phyloP scores from a whole-genome alignment of 345 rosid species.

The Salix udensis region DNA sequence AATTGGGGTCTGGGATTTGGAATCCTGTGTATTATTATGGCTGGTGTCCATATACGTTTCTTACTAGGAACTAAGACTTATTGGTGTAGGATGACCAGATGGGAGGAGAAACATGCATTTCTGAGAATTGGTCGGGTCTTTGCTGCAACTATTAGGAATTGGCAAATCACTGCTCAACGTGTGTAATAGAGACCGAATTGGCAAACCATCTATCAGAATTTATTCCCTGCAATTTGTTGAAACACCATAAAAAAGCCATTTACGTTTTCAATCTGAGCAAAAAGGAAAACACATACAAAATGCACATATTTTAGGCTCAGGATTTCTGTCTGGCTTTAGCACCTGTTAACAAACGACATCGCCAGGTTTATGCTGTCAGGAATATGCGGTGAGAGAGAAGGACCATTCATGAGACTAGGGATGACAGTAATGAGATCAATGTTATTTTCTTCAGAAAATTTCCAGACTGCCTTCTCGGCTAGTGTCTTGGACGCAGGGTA shows the following conservation, averaged over 20 bases:
- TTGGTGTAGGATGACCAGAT: conserved; percentile 2
- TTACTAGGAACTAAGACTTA: conserved; percentile 22
- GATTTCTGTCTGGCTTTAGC: not conserved
- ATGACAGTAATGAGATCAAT: conserved; percentile 69
- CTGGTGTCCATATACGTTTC: conserved; percentile 5
- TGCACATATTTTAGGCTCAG: not conserved
- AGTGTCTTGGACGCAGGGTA: conserved; percentile 66
- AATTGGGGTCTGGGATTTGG: conserved; percentile 28
- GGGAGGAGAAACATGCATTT: conserved; percentile 13
- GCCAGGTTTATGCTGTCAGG: conserved; percentile 62
- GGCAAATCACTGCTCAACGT: not conserved
- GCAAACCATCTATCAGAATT: too few relatives aligned
- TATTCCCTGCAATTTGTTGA: conserved; percentile 45
- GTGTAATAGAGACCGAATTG: too few relatives aligned
- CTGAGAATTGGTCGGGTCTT: conserved; percentile 14
- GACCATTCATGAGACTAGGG: conserved; percentile 67
- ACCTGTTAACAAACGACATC: conserved; percentile 61
- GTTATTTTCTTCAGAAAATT: conserved; percentile 58
- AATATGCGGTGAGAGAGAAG: conserved; percentile 46
- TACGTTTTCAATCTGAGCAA: not conserved
- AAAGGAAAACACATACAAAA: not conserved
- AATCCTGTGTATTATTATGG: conserved; percentile 19
- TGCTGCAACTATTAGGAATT: conserved; percentile 3
- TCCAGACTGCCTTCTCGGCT: conserved; percentile 74
- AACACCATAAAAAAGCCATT: not conserved